These are phyloP conservation scores for Pelargonium nanum DNA, from an alignment of 345 rosid species.

Conservation along the genomic window DNA sequence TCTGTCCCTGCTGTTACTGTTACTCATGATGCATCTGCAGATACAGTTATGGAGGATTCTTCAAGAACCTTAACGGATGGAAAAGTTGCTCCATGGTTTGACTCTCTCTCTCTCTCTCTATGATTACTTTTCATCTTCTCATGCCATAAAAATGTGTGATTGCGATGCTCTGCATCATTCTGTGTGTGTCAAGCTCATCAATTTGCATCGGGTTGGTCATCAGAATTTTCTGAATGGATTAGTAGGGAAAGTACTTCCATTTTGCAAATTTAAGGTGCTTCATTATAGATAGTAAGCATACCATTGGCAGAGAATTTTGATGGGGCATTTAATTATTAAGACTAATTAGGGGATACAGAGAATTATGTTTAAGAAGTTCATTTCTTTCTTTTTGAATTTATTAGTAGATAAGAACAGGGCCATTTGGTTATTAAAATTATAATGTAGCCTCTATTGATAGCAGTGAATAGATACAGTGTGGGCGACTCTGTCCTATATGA, in stretches of 20 bases:
- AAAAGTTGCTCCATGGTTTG: conserved; percentile 38
- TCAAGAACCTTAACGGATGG: conserved; percentile 15
- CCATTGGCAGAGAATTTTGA: too few species aligned
- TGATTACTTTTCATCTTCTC: background rate
- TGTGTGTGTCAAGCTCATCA: background rate
- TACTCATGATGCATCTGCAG: conserved; percentile 16
- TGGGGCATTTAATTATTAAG: too few species aligned
- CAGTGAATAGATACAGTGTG: too few species aligned
- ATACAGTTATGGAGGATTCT: conserved; percentile 19
- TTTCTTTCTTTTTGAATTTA: background rate
- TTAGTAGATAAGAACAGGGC: too few species aligned
- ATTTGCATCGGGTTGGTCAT: background rate
- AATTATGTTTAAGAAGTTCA: background rate
- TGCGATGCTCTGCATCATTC: background rate
- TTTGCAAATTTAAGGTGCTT: background rate
- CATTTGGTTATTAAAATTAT: too few species aligned
- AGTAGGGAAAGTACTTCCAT: background rate
- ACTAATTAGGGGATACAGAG: background rate
- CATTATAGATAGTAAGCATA: too few species aligned
- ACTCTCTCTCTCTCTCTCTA: background rate
- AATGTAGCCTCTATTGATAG: too few species aligned
- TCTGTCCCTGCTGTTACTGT: conserved; percentile 15
- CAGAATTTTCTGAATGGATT: too few species aligned
- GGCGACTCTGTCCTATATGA: too few species aligned
- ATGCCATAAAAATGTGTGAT: background rate